Evolutionary conservation across 441 rosid genomes (phyloP).

Genomic region (California macrophylla): DNA sequence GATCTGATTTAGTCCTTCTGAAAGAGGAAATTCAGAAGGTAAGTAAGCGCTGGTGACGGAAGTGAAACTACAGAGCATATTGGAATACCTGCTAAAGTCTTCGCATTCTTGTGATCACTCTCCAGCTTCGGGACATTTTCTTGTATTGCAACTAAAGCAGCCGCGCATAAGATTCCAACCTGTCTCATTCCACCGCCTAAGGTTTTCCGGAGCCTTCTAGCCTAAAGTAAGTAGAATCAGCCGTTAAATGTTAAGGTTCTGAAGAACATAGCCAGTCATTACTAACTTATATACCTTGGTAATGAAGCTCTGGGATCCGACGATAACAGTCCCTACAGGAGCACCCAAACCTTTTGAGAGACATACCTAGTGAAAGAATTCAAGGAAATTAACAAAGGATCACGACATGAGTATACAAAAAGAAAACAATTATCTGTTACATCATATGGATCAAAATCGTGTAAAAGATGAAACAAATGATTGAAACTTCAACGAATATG

Average conservation of each 20-base stretch:
- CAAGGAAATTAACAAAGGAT: neutral
- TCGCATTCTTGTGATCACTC: conserved; percentile 70
- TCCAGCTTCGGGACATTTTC: conserved; percentile 59
- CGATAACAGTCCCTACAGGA: conserved; percentile 83
- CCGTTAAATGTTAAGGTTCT: neutral
- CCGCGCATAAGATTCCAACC: conserved; percentile 67
- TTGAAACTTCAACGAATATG: neutral
- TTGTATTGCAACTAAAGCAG: conserved; percentile 67
- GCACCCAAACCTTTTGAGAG: conserved; percentile 89
- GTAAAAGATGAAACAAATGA: neutral
- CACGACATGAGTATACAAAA: neutral
- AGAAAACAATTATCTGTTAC: neutral
- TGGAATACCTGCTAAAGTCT: conserved; percentile 55
- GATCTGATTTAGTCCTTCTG: conserved; percentile 70
- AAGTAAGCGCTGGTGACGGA: neutral
- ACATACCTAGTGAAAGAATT: conserved; percentile 46
- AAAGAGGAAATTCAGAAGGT: conserved; percentile 6
- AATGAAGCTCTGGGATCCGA: conserved; percentile 68
- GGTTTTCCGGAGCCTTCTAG: conserved; percentile 75
- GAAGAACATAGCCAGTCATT: neutral
- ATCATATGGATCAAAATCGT: neutral
- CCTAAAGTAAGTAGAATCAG: conserved; percentile 25
- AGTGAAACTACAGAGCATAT: neutral
- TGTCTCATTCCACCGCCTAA: conserved; percentile 97
- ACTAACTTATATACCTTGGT: conserved; percentile 39